Evolutionary conservation across 2,329 filamentous ascomycete species (phyloP).

Genomic region (Neofusicoccum umdonicola): DNA sequence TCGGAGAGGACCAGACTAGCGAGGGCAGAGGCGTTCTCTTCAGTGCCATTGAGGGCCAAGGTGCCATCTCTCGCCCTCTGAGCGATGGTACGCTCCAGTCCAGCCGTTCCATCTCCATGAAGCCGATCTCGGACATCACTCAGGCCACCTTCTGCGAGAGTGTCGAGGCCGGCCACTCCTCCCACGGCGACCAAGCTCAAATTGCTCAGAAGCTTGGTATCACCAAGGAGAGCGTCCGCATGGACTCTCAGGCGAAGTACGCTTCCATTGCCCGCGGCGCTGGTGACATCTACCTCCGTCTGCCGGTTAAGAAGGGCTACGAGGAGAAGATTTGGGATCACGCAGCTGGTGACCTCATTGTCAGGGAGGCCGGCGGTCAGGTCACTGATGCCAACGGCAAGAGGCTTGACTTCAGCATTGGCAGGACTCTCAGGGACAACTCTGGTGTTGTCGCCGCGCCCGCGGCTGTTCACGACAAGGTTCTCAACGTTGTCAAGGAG

Average conservation of each 20-base stretch:
- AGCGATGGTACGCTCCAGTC: constrained; percentile 54
- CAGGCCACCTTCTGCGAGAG: constrained; percentile 94
- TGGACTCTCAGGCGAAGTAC: constrained; percentile 99
- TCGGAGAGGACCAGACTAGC: constrained; percentile 72
- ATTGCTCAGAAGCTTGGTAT: constrained; percentile 86
- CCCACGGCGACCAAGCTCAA: constrained; percentile 80
- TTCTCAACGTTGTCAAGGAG: constrained; percentile 78
- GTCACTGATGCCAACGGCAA: constrained; percentile 89
- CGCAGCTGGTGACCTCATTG: constrained; percentile 90
- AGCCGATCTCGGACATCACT: constrained; percentile 67
- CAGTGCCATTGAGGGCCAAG: constrained; percentile 74
- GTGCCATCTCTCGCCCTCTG: constrained; percentile 77
- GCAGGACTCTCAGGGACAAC: constrained; percentile 82
- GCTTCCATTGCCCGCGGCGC: constrained; percentile 90
- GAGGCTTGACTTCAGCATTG: constrained; percentile 79
- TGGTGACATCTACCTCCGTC: constrained; percentile 87
- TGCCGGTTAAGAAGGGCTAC: constrained; percentile 83
- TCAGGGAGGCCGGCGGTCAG: constrained; percentile 86
- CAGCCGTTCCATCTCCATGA: constrained; percentile 73
- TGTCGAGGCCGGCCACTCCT: constrained; percentile 89
- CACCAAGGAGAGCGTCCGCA: constrained; percentile 81
- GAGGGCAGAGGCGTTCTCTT: constrained; percentile 84
- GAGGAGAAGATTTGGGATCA: constrained; percentile 99
- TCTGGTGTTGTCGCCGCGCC: constrained; percentile 93
- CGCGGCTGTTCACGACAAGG: constrained; percentile 68